phyloP scores from a whole-genome alignment of 2,329 filamentous ascomycete species.

The Trichothecium sympodiale region DNA sequence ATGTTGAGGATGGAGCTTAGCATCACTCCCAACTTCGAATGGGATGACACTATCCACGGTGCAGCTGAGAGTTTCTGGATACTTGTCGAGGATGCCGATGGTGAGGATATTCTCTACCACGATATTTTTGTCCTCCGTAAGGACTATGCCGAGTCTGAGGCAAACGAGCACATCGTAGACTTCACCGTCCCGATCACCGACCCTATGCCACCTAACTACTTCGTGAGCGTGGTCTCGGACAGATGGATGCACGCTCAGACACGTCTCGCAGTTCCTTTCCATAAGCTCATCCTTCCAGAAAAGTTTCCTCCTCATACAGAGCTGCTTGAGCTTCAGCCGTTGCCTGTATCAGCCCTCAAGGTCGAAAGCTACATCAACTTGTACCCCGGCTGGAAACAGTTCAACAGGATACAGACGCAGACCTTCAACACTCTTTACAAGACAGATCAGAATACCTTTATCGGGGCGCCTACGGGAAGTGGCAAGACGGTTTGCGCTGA shows the following conservation, averaged over 20 bases:
- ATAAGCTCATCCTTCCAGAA: slow-evolving; percentile 87
- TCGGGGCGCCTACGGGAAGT: slow-evolving; percentile 86
- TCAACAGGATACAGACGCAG: slow-evolving; percentile 97
- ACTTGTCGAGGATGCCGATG: slow-evolving; percentile 91
- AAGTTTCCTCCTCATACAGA: slow-evolving; percentile 93
- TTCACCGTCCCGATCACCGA: slow-evolving; percentile 95
- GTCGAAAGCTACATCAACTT: slow-evolving; percentile 68
- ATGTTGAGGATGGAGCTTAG: slow-evolving; percentile 84
- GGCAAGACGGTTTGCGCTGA: slow-evolving; percentile 97
- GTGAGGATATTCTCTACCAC: slow-evolving; percentile 89
- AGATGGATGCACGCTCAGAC: slow-evolving; percentile 98
- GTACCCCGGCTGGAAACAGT: slow-evolving; percentile 75
- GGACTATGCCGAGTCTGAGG: slow-evolving; percentile 75
- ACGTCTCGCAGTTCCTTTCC: slow-evolving; percentile 84
- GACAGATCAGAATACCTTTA: slow-evolving; percentile 84
- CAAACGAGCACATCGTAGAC: slow-evolving; percentile 89
- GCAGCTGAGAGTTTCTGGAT: slow-evolving; percentile 93
- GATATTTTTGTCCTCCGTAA: slow-evolving; percentile 88
- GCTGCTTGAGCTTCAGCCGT: slow-evolving; percentile 79
- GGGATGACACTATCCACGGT: slow-evolving; percentile 86
- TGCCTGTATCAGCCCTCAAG: slow-evolving; percentile 84
- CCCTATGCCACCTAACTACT: slow-evolving; percentile 97
- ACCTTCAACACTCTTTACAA: slow-evolving; percentile 90
- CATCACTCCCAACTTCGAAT: slow-evolving; percentile 89
- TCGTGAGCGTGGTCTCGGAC: slow-evolving; percentile 88